Evolutionary conservation across 306 rosid species (phyloP).

Genomic region (Dalbergia cultrata): DNA sequence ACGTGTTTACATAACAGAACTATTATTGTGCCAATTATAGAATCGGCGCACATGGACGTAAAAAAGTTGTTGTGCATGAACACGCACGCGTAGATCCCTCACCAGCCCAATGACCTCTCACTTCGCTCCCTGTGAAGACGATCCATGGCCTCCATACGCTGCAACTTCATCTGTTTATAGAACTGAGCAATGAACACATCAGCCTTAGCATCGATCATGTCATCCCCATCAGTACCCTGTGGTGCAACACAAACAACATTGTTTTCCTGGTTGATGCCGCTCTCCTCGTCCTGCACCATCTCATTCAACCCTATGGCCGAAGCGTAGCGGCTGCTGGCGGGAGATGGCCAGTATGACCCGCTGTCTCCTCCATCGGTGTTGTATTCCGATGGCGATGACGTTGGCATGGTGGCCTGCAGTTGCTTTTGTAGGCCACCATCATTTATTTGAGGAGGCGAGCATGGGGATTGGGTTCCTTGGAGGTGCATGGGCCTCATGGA

Average conservation of each 20-base stretch:
- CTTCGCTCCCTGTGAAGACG: conserved; percentile 45
- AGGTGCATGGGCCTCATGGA: conserved; percentile 74
- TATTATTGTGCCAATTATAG: neutral
- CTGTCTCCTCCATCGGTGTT: neutral
- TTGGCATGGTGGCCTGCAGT: no score
- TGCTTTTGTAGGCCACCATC: no score
- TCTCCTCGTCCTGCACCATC: conserved; percentile 37
- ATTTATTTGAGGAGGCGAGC: neutral
- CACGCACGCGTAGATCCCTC: neutral
- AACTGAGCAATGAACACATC: conserved; percentile 81
- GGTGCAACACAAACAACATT: neutral
- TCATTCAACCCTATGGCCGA: conserved; percentile 69
- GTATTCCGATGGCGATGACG: neutral
- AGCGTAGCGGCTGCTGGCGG: conserved; percentile 45
- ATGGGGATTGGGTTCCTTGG: conserved; percentile 47
- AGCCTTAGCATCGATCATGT: conserved; percentile 74
- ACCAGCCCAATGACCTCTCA: conserved; percentile 61
- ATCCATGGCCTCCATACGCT: conserved; percentile 50
- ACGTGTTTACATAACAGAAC: neutral
- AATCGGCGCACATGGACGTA: no score
- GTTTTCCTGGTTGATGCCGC: neutral
- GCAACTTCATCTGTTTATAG: conserved; percentile 72
- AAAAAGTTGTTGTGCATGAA: neutral
- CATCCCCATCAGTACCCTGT: conserved; percentile 47
- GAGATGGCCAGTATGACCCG: conserved; percentile 19